Base-by-base conservation (phyloP, 192 early-diverging fungal genomes). In the Kickxella alabastrina region DNA sequence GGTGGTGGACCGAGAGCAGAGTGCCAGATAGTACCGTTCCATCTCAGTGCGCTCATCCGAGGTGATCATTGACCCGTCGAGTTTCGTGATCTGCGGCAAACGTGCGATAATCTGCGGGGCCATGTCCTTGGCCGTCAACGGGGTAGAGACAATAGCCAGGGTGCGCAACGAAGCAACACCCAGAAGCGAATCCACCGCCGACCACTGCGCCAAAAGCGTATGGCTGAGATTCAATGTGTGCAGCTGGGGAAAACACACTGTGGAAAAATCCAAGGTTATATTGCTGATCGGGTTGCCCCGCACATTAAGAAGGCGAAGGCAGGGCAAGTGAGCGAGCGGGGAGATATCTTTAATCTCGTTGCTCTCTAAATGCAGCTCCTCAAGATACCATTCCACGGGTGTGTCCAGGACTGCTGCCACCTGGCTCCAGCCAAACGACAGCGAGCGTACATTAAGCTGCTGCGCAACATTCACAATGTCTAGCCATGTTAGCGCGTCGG, bases 1-100 rank as follows among this genome's bases (percentile, higher is more conserved):
- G 2, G 28, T 8, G 4, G 36, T 18, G 12, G 34, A 40, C 38
- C 51, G 51, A 5, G 65, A 56, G 13, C 58, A 62, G 0, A 58
- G 57, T 1, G 42, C 28, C 24, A 75, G 37, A 36, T 62, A 77
- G 32, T 62, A 62, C 12, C 65, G 62, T n/a, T 77, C 74, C 50
- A 77, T 59, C n/a, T 77, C 74, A 4, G 56, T 57, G 14, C 74
- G 62, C 24, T 77, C 74, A 8, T 49, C 38, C 0, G 36, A 13
- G 10, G 57, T 24, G 10, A 75, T 49, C 3, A 34, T 2, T 0
- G 71, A 39, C 14, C 71, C 56, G 7, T 75, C 71, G 4, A 75
- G 59, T 9, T 63, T 68, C 0, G 21, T 18, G 0, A 75, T 15
- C 2, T 50, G 10, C 0, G 53, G 47, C 17, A 77, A 32, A 2